A percentile compares a stretch with the other conserved stretches of the same genome.
Conservation (phyloP, 2,329 filamentous ascomycete genomes). For the Ophiostoma perfectum region DNA sequence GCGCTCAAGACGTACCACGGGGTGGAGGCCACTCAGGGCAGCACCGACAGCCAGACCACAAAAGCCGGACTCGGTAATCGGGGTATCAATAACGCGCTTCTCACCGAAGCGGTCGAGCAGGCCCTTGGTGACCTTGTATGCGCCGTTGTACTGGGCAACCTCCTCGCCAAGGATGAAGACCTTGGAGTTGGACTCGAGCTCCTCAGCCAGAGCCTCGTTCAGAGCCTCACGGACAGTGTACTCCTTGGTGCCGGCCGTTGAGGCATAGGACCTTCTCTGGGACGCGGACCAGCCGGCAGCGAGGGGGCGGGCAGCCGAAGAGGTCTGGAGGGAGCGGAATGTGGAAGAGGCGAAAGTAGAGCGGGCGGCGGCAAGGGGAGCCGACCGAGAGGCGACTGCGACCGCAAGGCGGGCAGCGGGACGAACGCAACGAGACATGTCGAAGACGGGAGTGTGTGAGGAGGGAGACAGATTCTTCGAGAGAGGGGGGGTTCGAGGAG, state of each 20-base stretch:
- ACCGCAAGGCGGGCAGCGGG: constrained; percentile 41
- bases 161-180: constrained; percentile 96
- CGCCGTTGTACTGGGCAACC: constrained; percentile 99
- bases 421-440: constrained; percentile 45
- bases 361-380: constrained; percentile 27
- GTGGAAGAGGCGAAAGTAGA: constrained; percentile 21
- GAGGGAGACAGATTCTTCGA: neutral
- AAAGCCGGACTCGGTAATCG: constrained; percentile 97
- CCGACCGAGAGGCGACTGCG: constrained; percentile 31
- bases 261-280: constrained; percentile 54
- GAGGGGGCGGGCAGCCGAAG: constrained; percentile 30
- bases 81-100: constrained; percentile 94
- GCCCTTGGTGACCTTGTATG: constrained; percentile 99
- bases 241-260: constrained; percentile 66
- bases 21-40: constrained; percentile 88
- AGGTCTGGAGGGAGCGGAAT: constrained; percentile 29
- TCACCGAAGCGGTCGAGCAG: constrained; percentile 95
- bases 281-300: constrained; percentile 17
- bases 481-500: neutral
- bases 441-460: constrained; percentile 11
- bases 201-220: constrained; percentile 96
- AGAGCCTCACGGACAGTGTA: constrained; percentile 95
- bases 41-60: constrained; percentile 88
- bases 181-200: constrained; percentile 90
- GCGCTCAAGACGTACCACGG: constrained; percentile 62